These are phyloP conservation scores for Rhodamnia rubescens DNA, from an alignment of 345 rosid genomes.

Conservation along the genomic window DNA sequence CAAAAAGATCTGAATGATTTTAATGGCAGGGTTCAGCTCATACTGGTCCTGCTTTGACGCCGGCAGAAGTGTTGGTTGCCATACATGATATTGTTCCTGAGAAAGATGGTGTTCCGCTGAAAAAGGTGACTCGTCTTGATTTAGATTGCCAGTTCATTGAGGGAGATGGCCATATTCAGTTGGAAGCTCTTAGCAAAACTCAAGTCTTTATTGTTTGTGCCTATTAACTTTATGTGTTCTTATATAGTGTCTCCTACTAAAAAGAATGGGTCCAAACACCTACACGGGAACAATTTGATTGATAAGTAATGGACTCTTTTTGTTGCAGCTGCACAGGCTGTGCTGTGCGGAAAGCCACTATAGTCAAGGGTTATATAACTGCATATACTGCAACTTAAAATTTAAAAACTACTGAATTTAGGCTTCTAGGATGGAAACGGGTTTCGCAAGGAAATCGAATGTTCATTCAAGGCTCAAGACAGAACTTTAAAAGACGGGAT, in stretches of 20 bases:
- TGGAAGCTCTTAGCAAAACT: neutral
- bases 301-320: neutral
- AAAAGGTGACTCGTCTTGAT: constrained; percentile 38
- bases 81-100: constrained; percentile 85
- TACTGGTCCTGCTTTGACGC: constrained; percentile 97
- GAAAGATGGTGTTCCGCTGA: constrained; percentile 73
- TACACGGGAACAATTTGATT: neutral
- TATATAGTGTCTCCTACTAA: neutral
- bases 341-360: neutral
- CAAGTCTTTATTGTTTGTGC: neutral
- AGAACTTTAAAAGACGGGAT: neutral
- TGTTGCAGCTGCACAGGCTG: neutral
- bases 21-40: constrained; percentile 90
- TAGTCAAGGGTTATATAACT: neutral
- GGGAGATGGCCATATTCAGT: neutral
- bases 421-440: neutral
- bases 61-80: constrained; percentile 93
- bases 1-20: neutral
- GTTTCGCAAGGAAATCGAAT: neutral
- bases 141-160: neutral
- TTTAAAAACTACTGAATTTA: neutral
- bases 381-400: neutral
- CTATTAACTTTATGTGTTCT: neutral
- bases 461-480: neutral
- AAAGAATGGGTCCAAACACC: neutral